Percentiles rank a stretch among this genome's conserved stretches.
phyloP scores from a whole-genome alignment of 176 grass and related monocot genomes.

The Oryza australiensis region DNA sequence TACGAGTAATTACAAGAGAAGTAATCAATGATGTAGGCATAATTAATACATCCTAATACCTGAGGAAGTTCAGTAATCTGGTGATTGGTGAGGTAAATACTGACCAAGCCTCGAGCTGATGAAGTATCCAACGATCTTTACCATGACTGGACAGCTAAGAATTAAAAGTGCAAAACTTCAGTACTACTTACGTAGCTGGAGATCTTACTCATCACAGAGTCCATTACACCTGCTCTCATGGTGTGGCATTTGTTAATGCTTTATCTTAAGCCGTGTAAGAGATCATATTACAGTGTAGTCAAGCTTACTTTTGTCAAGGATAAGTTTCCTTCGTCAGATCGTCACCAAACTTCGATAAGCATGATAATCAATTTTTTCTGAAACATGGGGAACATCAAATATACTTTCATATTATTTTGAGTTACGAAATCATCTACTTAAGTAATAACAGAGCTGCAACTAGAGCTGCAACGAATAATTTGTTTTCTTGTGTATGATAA shows the following conservation, averaged over 20 bases:
- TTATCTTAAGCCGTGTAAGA: neutral
- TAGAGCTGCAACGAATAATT: no score
- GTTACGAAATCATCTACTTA: no score
- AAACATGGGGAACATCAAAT: no score
- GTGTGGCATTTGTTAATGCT: neutral
- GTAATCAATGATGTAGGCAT: neutral
- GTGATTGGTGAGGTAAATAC: neutral
- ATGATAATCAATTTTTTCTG: no score
- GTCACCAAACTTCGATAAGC: no score
- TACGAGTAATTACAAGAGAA: neutral
- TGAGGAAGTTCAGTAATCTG: neutral
- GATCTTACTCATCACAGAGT: slow-evolving; percentile 1
- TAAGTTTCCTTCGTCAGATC: no score
- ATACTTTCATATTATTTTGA: no score
- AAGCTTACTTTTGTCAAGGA: no score
- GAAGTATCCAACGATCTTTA: slow-evolving; percentile 31
- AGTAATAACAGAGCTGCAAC: no score
- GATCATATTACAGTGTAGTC: neutral
- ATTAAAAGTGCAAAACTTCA: neutral
- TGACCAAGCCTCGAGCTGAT: neutral
- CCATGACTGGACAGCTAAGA: slow-evolving; percentile 4
- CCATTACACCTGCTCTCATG: slow-evolving; percentile 5
- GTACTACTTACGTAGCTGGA: neutral
- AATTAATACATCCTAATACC: neutral
- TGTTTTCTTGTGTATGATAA: no score